These are phyloP conservation scores for Fusarium siculi DNA, from an alignment of 2,329 filamentous ascomycete genomes.

Conservation along the genomic window DNA sequence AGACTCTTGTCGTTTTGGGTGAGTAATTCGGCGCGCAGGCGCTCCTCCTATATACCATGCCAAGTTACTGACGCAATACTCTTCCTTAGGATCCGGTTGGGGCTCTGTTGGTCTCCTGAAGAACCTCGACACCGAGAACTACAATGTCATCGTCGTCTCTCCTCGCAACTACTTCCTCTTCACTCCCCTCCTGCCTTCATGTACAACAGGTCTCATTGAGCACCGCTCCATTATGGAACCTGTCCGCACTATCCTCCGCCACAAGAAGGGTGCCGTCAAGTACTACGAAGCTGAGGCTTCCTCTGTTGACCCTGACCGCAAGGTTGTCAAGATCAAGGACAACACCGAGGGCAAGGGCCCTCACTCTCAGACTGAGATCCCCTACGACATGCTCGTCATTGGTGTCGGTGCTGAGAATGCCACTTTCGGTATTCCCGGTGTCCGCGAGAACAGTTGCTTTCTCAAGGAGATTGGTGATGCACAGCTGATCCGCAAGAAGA, in stretches of 20 bases:
- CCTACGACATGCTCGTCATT: conserved; percentile 98
- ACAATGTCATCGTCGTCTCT: conserved; percentile 98
- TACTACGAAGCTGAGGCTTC: conserved; percentile 98
- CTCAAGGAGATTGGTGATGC: conserved; percentile 98
- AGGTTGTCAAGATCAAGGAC: conserved; percentile 88
- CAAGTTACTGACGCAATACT: conserved; percentile 39
- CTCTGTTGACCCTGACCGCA: conserved; percentile 92
- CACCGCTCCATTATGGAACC: conserved; percentile 99
- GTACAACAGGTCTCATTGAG: conserved; percentile 96
- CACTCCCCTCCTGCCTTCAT: conserved; percentile 95
- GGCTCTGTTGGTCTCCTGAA: conserved; percentile 94
- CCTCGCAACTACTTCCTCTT: conserved; percentile 99
- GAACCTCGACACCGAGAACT: conserved; percentile 98
- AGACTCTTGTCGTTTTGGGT: conserved; percentile 97
- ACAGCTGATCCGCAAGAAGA: conserved; percentile 95
- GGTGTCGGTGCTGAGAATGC: conserved; percentile 98
- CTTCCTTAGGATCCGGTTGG: conserved; percentile 85
- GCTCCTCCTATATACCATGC: conserved; percentile 14
- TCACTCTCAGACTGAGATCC: conserved; percentile 84
- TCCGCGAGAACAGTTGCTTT: conserved; percentile 95
- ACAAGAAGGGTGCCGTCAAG: conserved; percentile 92
- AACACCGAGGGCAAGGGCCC: conserved; percentile 92
- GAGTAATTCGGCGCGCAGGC: conserved; percentile 47
- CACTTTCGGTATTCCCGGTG: conserved; percentile 96
- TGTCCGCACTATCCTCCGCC: conserved; percentile 92